Base-by-base conservation (phyloP, 352 stramenopile genomes). In the Phytophthora agathidicida region DNA sequence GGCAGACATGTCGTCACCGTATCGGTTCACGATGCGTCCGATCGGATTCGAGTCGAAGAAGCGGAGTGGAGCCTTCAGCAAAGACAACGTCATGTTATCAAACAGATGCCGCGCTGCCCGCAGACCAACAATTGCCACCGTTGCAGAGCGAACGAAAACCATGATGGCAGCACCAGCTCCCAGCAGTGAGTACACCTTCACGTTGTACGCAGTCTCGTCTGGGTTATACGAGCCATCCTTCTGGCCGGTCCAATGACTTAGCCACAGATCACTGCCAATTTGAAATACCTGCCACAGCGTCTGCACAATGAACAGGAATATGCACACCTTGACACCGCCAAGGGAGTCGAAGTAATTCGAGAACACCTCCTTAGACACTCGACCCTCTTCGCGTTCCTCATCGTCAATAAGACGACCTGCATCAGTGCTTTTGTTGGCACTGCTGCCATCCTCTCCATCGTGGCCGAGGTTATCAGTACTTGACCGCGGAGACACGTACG, bases 41-140 rank as follows among this genome's bases (percentile, higher is more conserved):
- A 96, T 75, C 1, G 93, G 94, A 44, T 96, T 97, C 3, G 77
- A 81, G 57, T 98, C 89, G 66, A 98, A 98, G 68, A 98, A 98
- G 4, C 80, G 63, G 30, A 97, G 80, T 4, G 93, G 91, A 13
- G 93, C 91, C 35, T 76, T 70, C 16, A 98, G 56, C 13, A 98
- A 79, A 22, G 79, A 80, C 17, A 77, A 43, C 11, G 90, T 96
- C 60, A 98, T 83, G 30, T 79, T 65, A 41, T 98, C 73, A 55
- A 98, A 96, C 7, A 98, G 62, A 11, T 71, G 73, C n/a, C 76
- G 59, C 1, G 79, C 70, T 1, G 58, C 69, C 9, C 55, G 66
- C 5, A 89, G 42, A 3, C 75, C 71, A 14, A 65, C 72, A 23
- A 66, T 43, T 8, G 69, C 47, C 13, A 96, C 60, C 0, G 55